These are phyloP conservation scores for Penicillium herquei DNA, from an alignment of 495 filamentous ascomycete species.

Conservation along the genomic window DNA sequence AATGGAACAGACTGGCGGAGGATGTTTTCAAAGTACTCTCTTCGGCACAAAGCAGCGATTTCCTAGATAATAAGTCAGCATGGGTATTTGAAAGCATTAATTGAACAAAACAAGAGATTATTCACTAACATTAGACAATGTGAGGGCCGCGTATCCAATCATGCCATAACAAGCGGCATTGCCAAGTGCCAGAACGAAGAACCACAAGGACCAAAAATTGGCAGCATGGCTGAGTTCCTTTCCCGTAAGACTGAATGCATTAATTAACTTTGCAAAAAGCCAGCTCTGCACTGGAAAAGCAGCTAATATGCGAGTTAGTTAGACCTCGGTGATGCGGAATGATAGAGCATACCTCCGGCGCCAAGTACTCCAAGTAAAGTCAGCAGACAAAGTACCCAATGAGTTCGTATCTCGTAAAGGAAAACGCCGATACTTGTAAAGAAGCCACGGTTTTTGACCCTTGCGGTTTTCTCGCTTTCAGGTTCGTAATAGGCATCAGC, in stretches of 20 bases:
- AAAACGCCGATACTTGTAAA: background rate
- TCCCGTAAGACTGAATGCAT: conserved; percentile 36
- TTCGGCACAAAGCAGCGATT: conserved; percentile 46
- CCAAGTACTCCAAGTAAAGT: background rate
- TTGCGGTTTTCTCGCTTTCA: background rate
- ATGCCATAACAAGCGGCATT: conserved; percentile 49
- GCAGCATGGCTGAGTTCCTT: conserved; percentile 28
- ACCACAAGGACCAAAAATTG: conserved; percentile 68
- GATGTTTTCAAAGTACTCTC: conserved; percentile 60
- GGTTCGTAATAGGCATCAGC: background rate
- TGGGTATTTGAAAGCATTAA: background rate
- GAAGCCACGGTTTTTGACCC: background rate
- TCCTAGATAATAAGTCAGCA: conserved; percentile 25
- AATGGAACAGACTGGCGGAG: conserved; percentile 55
- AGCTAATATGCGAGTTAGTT: conserved; percentile 31
- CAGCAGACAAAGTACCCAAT: background rate
- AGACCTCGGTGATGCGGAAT: background rate
- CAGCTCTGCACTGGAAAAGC: conserved; percentile 34
- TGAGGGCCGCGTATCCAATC: conserved; percentile 52
- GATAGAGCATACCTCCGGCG: background rate
- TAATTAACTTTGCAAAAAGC: conserved; percentile 33
- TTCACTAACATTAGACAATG: conserved; percentile 30
- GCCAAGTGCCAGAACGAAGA: conserved; percentile 55
- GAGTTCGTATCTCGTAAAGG: background rate
- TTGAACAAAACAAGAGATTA: background rate